These are phyloP conservation scores for Mucor ambiguus DNA, from an alignment of 371 early-diverging fungal genomes.

Conservation along the genomic window DNA sequence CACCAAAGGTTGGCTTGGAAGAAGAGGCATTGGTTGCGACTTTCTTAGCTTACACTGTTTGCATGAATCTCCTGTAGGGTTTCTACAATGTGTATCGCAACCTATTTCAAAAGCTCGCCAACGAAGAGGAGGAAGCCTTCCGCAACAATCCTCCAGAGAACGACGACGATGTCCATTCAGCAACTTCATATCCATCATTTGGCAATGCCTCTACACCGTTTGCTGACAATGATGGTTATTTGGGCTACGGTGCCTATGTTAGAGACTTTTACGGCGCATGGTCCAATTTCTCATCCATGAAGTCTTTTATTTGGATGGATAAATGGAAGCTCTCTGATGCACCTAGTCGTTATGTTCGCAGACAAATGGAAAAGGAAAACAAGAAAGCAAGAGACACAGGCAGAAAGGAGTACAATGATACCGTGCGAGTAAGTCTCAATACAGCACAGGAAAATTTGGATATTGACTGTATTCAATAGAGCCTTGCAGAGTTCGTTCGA, in stretches of 20 bases:
- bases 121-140: constrained; percentile 78
- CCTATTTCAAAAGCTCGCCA: constrained; percentile 75
- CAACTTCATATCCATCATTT: constrained; percentile 56
- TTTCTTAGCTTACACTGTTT: not conserved
- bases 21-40: not conserved
- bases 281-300: constrained; percentile 74
- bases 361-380: constrained; percentile 94
- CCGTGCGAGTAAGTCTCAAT: constrained; percentile 62
- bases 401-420: constrained; percentile 84
- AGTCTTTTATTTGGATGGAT: constrained; percentile 91
- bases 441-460: no score
- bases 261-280: constrained; percentile 80
- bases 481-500: constrained; percentile 57
- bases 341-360: constrained; percentile 77
- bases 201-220: constrained; percentile 58
- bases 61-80: constrained; percentile 41
- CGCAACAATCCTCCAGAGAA: constrained; percentile 45
- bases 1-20: constrained; percentile 42
- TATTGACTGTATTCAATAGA: constrained; percentile 21
- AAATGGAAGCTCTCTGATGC: constrained; percentile 83
- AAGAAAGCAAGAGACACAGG: constrained; percentile 82
- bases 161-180: constrained; percentile 28
- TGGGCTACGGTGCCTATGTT: constrained; percentile 38
- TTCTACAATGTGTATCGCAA: constrained; percentile 83
- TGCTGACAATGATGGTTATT: constrained; percentile 45